A percentile compares a stretch with the other conserved stretches of the same genome.
These are phyloP conservation scores for Suhomyces prunicola DNA, from an alignment of 805 yeast genomes.

Conservation along the genomic window DNA sequence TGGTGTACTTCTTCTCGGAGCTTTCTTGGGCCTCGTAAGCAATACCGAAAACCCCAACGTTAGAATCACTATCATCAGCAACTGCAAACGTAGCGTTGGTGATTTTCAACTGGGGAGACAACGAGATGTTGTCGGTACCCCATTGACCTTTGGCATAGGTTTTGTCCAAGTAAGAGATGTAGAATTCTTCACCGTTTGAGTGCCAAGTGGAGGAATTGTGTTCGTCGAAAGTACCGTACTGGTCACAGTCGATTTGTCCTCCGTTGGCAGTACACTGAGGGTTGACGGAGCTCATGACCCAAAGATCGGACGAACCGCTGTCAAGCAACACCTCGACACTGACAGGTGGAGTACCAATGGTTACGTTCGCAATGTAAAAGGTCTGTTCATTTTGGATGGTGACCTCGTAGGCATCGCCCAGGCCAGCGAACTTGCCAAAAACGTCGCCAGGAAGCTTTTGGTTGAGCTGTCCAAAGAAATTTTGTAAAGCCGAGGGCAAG, in stretches of 20 bases:
- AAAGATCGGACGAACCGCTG: constrained; percentile 74
- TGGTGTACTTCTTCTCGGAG: constrained; percentile 47
- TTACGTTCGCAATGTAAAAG: constrained; percentile 14
- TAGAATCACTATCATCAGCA: constrained; percentile 11
- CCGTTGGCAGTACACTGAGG: constrained; percentile 22
- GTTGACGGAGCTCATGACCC: constrained; percentile 41
- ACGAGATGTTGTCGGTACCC: constrained; percentile 25
- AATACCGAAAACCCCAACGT: constrained; percentile 21
- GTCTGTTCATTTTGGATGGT: constrained; percentile 8
- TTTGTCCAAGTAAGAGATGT: constrained; percentile 47
- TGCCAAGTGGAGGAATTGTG: constrained; percentile 13
- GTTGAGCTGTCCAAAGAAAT: constrained; percentile 9
- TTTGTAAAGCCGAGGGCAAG: constrained; percentile 15
- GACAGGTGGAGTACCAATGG: constrained; percentile 58
- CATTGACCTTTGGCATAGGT: constrained; percentile 50
- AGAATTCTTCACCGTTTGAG: constrained; percentile 18
- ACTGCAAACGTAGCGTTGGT: constrained; percentile 15
- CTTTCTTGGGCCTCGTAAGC: constrained; percentile 13
- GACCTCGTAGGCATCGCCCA: constrained; percentile 1
- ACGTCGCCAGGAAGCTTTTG: neutral
- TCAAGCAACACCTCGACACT: constrained; percentile 59
- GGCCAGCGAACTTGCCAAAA: neutral
- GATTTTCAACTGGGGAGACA: constrained; percentile 12
- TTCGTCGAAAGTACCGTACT: constrained; percentile 19
- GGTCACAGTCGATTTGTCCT: constrained; percentile 19